phyloP scores from a whole-genome alignment of 345 rosid genomes.

The Capsella bursapastoris region DNA sequence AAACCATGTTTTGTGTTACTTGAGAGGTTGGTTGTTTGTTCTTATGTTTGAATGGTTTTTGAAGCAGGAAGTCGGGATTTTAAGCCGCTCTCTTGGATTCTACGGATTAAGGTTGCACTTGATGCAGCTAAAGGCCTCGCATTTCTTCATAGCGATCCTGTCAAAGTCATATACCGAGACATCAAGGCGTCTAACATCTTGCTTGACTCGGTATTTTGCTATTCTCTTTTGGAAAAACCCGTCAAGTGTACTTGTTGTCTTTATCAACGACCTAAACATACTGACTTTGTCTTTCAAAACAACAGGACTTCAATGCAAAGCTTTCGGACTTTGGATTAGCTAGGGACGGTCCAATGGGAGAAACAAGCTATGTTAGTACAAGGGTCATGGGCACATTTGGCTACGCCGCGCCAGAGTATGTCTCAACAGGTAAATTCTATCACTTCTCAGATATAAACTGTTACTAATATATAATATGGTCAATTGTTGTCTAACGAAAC shows the following conservation, averaged over 20 bases:
- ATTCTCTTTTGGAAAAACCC: neutral
- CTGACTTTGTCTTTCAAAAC: slow-evolving; percentile 9
- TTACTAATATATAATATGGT: neutral
- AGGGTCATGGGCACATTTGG: slow-evolving; percentile 96
- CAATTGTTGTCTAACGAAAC: neutral
- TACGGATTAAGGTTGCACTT: slow-evolving; percentile 81
- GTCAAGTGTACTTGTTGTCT: neutral
- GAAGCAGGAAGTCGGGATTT: slow-evolving; percentile 58
- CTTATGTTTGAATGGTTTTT: slow-evolving; percentile 26
- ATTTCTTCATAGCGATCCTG: slow-evolving; percentile 83
- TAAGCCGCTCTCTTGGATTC: slow-evolving; percentile 86
- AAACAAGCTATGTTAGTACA: slow-evolving; percentile 82
- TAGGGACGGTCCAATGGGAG: slow-evolving; percentile 90
- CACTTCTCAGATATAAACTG: neutral
- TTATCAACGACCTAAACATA: slow-evolving; percentile 10
- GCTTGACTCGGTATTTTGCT: slow-evolving; percentile 65
- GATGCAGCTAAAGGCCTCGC: slow-evolving; percentile 97
- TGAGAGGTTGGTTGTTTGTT: slow-evolving; percentile 15
- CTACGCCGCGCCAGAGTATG: slow-evolving; percentile 50
- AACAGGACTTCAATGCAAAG: slow-evolving; percentile 72
- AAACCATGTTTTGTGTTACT: neutral
- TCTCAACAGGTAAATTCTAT: slow-evolving; percentile 70
- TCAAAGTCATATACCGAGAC: slow-evolving; percentile 90
- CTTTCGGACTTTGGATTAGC: slow-evolving; percentile 97
- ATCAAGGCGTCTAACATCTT: slow-evolving; percentile 85